These are phyloP conservation scores for Amanita polypyramis DNA, from an alignment of 768 basidiomycete genomes.

Conservation along the genomic window DNA sequence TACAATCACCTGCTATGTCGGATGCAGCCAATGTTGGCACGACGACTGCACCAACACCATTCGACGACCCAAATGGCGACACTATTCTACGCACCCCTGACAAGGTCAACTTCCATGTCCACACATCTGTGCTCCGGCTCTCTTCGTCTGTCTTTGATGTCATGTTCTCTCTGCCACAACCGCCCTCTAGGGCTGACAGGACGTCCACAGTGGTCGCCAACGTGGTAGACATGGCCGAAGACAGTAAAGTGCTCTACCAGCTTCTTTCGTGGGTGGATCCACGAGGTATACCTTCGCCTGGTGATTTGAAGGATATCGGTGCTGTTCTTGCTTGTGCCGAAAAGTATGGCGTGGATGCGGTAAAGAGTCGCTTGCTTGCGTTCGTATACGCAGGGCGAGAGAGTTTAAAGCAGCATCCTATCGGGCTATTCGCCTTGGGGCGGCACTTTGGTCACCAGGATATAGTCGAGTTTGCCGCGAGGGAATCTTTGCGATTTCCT, in stretches of 20 bases:
- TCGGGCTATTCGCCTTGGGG: conserved; percentile 2
- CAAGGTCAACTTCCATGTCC: conserved; percentile 6
- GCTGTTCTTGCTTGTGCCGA: background rate
- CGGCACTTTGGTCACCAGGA: conserved; percentile 1
- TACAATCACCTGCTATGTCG: background rate
- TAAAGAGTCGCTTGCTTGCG: conserved; percentile 1
- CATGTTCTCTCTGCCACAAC: conserved; percentile 6
- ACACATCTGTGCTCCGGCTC: background rate
- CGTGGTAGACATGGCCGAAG: conserved; percentile 1
- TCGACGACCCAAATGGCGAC: conserved; percentile 3
- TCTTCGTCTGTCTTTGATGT: conserved; percentile 3
- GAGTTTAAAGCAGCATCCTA: background rate
- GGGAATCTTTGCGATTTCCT: background rate
- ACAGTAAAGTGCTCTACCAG: conserved; percentile 3
- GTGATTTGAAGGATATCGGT: background rate
- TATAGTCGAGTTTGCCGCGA: conserved; percentile 4
- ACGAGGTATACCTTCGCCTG: background rate
- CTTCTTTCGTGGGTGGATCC: conserved; percentile 6
- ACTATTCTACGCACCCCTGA: background rate
- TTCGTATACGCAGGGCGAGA: conserved; percentile 4
- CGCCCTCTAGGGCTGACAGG: background rate
- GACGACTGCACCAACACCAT: background rate
- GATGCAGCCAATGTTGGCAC: background rate
- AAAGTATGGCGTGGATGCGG: conserved; percentile 1
- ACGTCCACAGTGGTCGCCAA: background rate